Evolutionary conservation across 441 rosid genomes (phyloP).

Genomic region (Adansonia rubrostipa): DNA sequence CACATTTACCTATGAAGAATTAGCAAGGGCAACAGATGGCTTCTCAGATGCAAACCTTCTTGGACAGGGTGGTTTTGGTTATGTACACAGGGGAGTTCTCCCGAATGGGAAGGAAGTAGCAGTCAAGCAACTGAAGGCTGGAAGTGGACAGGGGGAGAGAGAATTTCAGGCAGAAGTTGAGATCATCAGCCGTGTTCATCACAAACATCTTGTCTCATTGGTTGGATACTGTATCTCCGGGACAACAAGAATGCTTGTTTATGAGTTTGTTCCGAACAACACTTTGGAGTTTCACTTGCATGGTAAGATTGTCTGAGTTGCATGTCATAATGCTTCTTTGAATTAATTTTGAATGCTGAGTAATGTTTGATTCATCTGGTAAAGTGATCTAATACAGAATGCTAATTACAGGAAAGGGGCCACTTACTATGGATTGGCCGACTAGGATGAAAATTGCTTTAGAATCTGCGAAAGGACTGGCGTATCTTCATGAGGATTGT

Average conservation of each 20-base stretch:
- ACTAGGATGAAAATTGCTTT: conserved; percentile 83
- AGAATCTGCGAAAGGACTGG: conserved; percentile 97
- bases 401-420: conserved; percentile 64
- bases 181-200: conserved; percentile 96
- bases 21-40: conserved; percentile 87
- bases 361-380: conserved; percentile 19
- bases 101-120: conserved; percentile 98
- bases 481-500: conserved; percentile 99
- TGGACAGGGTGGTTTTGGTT: conserved; percentile 99
- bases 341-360: conserved; percentile 2
- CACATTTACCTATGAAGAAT: conserved; percentile 82
- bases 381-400: conserved; percentile 31
- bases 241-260: conserved; percentile 78
- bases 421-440: conserved; percentile 86
- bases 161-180: conserved; percentile 98
- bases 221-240: conserved; percentile 92
- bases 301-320: conserved; percentile 48
- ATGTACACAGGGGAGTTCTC: conserved; percentile 89
- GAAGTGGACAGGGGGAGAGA: conserved; percentile 98
- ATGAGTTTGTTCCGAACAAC: conserved; percentile 93
- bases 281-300: conserved; percentile 94
- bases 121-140: conserved; percentile 85
- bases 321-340: conserved; percentile 4
- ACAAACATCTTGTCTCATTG: conserved; percentile 91
- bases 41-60: conserved; percentile 89